phyloP scores from a whole-genome alignment of 2,329 filamentous ascomycete genomes.

The Saccharata proteae region DNA sequence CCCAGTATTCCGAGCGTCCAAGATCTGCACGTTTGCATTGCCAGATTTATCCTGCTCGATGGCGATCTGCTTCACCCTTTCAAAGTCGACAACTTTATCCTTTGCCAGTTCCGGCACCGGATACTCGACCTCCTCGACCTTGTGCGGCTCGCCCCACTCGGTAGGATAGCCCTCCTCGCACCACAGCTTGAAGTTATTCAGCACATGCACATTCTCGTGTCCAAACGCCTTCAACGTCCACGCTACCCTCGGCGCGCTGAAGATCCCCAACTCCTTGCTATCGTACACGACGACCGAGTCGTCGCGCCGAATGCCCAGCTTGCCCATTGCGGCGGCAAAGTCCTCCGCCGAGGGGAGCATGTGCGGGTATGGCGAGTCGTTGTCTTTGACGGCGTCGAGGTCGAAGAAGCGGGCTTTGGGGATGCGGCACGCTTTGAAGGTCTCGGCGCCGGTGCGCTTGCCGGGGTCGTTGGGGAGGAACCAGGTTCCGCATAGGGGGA shows the following conservation, averaged over 20 bases:
- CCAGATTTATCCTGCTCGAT: conserved; percentile 71
- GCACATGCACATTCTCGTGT: conserved; percentile 72
- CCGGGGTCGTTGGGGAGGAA: conserved; percentile 81
- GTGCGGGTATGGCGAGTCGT: conserved; percentile 80
- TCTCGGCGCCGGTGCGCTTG: conserved; percentile 64
- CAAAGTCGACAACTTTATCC: conserved; percentile 63
- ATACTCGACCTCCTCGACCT: conserved; percentile 31
- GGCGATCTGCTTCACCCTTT: conserved; percentile 68
- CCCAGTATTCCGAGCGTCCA: conserved; percentile 73
- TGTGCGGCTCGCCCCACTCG: conserved; percentile 59
- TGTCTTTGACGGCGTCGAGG: conserved; percentile 82
- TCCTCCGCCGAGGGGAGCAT: conserved; percentile 78
- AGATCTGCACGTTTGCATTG: conserved; percentile 68
- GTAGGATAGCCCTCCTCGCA: conserved; percentile 70
- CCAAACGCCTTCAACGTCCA: conserved; percentile 92
- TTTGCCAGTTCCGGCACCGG: conserved; percentile 34
- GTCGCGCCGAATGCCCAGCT: conserved; percentile 73
- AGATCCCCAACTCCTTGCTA: conserved; percentile 78
- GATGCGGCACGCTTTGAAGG: conserved; percentile 73
- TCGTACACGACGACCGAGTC: conserved; percentile 94
- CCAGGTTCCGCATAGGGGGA: conserved; percentile 89
- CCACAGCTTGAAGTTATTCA: conserved; percentile 97
- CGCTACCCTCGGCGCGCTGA: conserved; percentile 82
- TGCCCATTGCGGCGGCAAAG: conserved; percentile 81
- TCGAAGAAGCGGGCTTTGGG: conserved; percentile 92